phyloP scores from a whole-genome alignment of 1,139 yeast species.

The Hemisphaericaspora subhashii region DNA sequence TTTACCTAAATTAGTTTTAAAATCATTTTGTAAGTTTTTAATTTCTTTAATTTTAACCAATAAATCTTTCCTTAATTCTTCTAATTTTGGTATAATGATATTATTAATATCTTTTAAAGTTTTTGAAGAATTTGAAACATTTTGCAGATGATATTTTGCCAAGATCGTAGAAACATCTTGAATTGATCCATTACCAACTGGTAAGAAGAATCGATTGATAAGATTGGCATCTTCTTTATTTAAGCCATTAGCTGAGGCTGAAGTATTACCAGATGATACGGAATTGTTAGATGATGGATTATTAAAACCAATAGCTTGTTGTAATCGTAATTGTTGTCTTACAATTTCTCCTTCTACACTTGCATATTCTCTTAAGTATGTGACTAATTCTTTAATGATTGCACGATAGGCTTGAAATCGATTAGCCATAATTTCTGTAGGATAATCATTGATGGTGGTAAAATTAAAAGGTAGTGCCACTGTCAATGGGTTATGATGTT shows the following conservation, averaged over 20 bases:
- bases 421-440: conserved; percentile 82
- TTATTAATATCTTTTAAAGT: conserved; percentile 70
- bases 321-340: conserved; percentile 77
- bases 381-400: conserved; percentile 70
- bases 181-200: conserved; percentile 77
- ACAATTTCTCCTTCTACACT: conserved; percentile 85
- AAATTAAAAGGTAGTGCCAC: conserved; percentile 41
- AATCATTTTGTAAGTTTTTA: conserved; percentile 76
- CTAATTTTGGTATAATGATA: conserved; percentile 77
- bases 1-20: conserved; percentile 68
- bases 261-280: not conserved
- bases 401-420: conserved; percentile 87
- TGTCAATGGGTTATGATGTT: conserved; percentile 34
- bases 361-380: conserved; percentile 76
- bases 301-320: conserved; percentile 63
- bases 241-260: conserved; percentile 8
- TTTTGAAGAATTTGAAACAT: conserved; percentile 64
- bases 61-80: conserved; percentile 80
- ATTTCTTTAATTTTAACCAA: conserved; percentile 86
- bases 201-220: conserved; percentile 58
- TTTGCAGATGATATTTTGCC: conserved; percentile 70
- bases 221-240: conserved; percentile 19
- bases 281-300: too few species aligned
- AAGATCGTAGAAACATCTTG: conserved; percentile 80
- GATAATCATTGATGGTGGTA: conserved; percentile 42